phyloP scores from a whole-genome alignment of 129 eudicot species.

The Chrysanthemum seticuspe region DNA sequence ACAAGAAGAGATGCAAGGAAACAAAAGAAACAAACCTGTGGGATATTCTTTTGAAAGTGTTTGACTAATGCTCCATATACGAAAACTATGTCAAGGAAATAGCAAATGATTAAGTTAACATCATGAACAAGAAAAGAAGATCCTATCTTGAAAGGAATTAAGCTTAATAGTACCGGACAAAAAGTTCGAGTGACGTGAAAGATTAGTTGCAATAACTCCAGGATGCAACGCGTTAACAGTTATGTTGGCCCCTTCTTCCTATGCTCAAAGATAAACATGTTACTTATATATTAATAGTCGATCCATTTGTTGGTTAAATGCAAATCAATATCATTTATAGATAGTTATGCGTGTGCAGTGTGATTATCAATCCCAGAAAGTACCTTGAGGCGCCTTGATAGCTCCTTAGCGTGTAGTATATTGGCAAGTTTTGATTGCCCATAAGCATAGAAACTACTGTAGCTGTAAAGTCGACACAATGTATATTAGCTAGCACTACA shows the following conservation, averaged over 20 bases:
- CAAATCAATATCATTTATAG: too few species aligned
- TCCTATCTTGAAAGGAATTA: not conserved
- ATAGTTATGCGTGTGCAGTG: too few species aligned
- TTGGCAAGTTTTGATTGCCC: slow-evolving; percentile 48
- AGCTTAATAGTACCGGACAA: slow-evolving; percentile 17
- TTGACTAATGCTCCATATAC: slow-evolving; percentile 16
- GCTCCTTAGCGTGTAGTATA: slow-evolving; percentile 40
- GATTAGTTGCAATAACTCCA: slow-evolving; percentile 42
- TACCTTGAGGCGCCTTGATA: slow-evolving; percentile 41
- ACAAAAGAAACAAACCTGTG: not conserved
- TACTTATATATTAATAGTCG: not conserved
- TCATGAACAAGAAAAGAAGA: not conserved
- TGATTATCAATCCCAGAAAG: not conserved
- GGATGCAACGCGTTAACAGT: slow-evolving; percentile 40
- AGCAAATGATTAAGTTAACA: not conserved
- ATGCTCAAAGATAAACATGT: slow-evolving; percentile 4
- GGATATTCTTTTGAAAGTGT: not conserved
- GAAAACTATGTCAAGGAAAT: slow-evolving; percentile 23
- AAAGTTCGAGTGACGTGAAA: slow-evolving; percentile 31
- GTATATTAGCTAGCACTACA: not conserved
- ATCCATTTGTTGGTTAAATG: too few species aligned
- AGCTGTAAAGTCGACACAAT: not conserved
- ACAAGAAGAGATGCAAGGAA: too few species aligned
- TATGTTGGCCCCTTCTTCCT: slow-evolving; percentile 38
- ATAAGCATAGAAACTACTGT: slow-evolving; percentile 18